Evolutionary conservation across 164 flowering plant genomes (phyloP), one percentile per base, ranked within the genome.

Genomic region (Macadamia tetraphylla): DNA sequence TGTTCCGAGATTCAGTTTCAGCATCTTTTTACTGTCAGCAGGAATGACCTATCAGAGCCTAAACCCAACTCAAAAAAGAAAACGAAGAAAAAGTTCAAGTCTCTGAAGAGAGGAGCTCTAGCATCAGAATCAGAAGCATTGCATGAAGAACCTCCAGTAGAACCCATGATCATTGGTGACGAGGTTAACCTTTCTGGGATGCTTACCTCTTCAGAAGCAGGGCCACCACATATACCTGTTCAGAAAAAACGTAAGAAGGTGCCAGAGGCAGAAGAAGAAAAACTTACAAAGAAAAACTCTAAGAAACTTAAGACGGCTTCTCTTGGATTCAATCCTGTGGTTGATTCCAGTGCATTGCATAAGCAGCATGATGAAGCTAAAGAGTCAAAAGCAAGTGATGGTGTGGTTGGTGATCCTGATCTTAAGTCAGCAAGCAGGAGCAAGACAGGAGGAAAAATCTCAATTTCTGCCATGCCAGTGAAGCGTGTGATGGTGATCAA

Each of bases 61-160:
- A 92, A 87, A 69, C 81, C 84, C 17, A 95, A 89, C 79, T 70
- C 88, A 2, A 95, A 89, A 75, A 92, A 91, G 87, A 95, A 92
- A 77, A 11, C 80, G 17, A 95, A 92, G 85, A 95, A 92, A 77
- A 95, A 91, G 82, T 95, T 95, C 79, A 95, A 89, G 74, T 91
- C 96, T 73, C 78, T 92, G 75, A 92, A 86, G 83, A 95, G 88
- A 77, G 89, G 84, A 68, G 81, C 96, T 71, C 75, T 95, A 44
- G 75, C 86, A 75, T 80, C 91, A 63, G 91, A 80, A 62, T 58
- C 74, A 43, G 86, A 82, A 60, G 64, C 64, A 53, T 58, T 71
- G 23, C 80, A 78, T 61, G 82, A 79, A 60, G 94, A 88, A 58
- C 58, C 71, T 57, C 64, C 70, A 29, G 11, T 35, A 35, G 96